A percentile compares a stretch with the other conserved stretches of the same genome.
phyloP scores from a whole-genome alignment of 2,329 filamentous ascomycete genomes.

The Aspergillus intermedius region DNA sequence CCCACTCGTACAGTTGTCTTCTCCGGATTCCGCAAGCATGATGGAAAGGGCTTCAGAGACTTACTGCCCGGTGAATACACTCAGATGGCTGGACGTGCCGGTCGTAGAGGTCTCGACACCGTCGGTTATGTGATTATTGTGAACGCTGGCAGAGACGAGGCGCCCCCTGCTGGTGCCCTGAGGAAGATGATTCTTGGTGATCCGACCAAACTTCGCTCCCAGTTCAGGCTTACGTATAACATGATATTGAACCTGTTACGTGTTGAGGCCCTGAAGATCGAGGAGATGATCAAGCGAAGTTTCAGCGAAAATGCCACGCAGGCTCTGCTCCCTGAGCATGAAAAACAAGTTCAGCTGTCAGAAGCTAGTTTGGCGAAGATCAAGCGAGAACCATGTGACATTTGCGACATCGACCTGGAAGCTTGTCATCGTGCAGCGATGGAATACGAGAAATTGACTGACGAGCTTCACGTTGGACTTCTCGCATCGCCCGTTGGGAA shows the following conservation, averaged over 20 bases:
- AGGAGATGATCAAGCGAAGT: conserved; percentile 99
- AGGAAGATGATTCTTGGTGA: conserved; percentile 94
- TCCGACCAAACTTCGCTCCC: conserved; percentile 88
- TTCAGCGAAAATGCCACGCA: conserved; percentile 98
- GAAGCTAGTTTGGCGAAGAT: conserved; percentile 88
- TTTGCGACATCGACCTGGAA: conserved; percentile 75
- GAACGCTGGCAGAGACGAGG: conserved; percentile 71
- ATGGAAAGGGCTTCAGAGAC: conserved; percentile 86
- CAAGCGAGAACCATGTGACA: conserved; percentile 73
- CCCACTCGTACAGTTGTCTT: conserved; percentile 96
- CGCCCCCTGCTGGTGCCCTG: conserved; percentile 74
- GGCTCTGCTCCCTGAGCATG: conserved; percentile 85
- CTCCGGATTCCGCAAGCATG: conserved; percentile 93
- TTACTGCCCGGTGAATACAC: conserved; percentile 93
- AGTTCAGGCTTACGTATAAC: conserved; percentile 97
- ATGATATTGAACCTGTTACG: conserved; percentile 96
- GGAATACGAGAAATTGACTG: conserved; percentile 70
- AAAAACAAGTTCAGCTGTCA: conserved; percentile 86
- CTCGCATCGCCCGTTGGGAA: conserved; percentile 75
- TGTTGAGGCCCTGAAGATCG: conserved; percentile 94
- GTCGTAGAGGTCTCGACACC: conserved; percentile 82
- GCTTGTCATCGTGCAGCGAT: conserved; percentile 75
- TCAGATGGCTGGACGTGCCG: conserved; percentile 94
- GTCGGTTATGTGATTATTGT: conserved; percentile 95
- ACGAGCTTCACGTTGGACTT: conserved; percentile 69